Conservation (phyloP, 768 basidiomycete species). For the Hericium erinaceus region DNA sequence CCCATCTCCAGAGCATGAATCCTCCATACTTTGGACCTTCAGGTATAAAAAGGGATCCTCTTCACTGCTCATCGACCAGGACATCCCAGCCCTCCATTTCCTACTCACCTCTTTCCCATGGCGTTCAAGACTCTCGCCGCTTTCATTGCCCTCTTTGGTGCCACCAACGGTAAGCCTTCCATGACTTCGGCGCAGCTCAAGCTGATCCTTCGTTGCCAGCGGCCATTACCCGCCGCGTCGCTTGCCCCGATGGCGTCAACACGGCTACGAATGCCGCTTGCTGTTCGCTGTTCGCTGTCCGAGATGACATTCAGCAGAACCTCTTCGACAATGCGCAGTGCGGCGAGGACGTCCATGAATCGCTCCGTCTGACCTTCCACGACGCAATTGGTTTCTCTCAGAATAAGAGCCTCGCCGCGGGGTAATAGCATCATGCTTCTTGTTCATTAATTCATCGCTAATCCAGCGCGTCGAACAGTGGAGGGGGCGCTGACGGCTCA, state of each 20-base stretch:
- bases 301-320: slow-evolving; percentile 22
- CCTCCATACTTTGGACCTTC: not conserved
- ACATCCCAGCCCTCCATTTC: too few species aligned
- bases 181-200: not conserved
- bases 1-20: not conserved
- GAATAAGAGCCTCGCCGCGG: not conserved
- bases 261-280: slow-evolving; percentile 21
- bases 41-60: not conserved
- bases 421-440: not conserved
- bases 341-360: slow-evolving; percentile 22
- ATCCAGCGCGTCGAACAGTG: slow-evolving; percentile 1
- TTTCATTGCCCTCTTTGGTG: slow-evolving; percentile 7
- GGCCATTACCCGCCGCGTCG: slow-evolving; percentile 14
- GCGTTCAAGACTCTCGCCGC: slow-evolving; percentile 15
- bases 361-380: slow-evolving; percentile 21
- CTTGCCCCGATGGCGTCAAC: slow-evolving; percentile 22
- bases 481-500: slow-evolving; percentile 19
- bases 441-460: not conserved
- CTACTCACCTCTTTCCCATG: slow-evolving; percentile 10
- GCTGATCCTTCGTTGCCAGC: not conserved
- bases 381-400: slow-evolving; percentile 15
- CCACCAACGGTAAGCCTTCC: slow-evolving; percentile 9
- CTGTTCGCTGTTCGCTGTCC: slow-evolving; percentile 22
- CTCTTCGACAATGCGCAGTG: slow-evolving; percentile 21
- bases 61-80: not conserved